Conservation (phyloP, 768 basidiomycete species). For the Clitopilus passeckerianus region DNA sequence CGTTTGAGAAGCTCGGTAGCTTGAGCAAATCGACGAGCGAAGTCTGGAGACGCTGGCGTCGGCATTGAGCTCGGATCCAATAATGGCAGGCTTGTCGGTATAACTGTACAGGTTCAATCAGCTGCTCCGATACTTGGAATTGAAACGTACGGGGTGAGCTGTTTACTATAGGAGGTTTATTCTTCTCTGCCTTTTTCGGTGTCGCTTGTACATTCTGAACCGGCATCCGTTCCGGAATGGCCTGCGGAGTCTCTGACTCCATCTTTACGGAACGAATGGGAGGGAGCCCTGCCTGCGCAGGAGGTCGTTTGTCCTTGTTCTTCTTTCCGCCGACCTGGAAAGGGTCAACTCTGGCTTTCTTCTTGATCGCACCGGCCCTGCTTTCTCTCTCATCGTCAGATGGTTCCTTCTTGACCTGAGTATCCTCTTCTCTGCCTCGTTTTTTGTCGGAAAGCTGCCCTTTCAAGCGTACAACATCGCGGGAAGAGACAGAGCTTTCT, state of each 20-base stretch:
- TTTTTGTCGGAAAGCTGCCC: conserved; percentile 53
- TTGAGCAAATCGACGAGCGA: neutral
- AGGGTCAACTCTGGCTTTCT: conserved; percentile 55
- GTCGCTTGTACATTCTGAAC: neutral
- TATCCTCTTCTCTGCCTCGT: conserved; percentile 35
- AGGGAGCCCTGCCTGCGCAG: neutral
- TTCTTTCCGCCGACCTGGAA: conserved; percentile 44
- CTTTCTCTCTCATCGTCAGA: conserved; percentile 55
- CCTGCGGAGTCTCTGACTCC: neutral
- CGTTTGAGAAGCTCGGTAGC: neutral
- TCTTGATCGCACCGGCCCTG: conserved; percentile 51
- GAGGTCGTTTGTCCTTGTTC: conserved; percentile 33
- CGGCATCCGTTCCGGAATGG: neutral
- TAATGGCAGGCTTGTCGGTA: neutral
- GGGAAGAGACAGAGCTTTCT: conserved; percentile 34
- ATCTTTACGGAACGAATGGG: neutral
- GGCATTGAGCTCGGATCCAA: neutral
- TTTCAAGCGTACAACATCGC: conserved; percentile 61
- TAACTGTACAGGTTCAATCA: neutral
- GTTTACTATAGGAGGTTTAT: neutral
- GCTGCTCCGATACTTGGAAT: neutral
- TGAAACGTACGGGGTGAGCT: neutral
- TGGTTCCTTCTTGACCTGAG: conserved; percentile 16
- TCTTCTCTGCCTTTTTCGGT: neutral
- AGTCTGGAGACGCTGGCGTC: neutral